These are phyloP conservation scores for Phytophthora pini DNA, from an alignment of 352 stramenopile species.

Conservation along the genomic window DNA sequence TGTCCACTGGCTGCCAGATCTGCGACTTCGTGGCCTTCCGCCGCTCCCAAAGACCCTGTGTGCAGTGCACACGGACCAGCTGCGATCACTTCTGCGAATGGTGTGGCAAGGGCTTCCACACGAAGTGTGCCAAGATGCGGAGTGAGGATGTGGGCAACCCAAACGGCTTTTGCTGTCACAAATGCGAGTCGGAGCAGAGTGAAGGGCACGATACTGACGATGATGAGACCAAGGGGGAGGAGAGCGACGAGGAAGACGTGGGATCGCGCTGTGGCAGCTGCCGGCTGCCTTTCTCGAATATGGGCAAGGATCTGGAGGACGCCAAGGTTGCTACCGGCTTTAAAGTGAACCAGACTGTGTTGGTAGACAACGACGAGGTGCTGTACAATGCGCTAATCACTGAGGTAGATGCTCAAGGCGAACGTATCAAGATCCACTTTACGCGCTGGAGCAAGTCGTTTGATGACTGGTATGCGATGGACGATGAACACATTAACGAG, in stretches of 20 bases:
- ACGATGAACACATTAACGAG: constrained; percentile 90
- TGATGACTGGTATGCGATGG: constrained; percentile 90
- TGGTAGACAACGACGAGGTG: constrained; percentile 88
- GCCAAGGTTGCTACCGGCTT: constrained; percentile 42
- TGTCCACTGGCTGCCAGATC: constrained; percentile 71
- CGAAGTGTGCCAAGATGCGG: constrained; percentile 60
- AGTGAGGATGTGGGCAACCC: constrained; percentile 59
- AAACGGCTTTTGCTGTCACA: constrained; percentile 78
- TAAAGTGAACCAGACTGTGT: constrained; percentile 83
- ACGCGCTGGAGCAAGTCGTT: constrained; percentile 89
- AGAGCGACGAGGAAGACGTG: constrained; percentile 53
- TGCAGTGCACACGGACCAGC: constrained; percentile 59
- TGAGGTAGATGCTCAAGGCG: constrained; percentile 70
- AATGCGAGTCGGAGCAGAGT: constrained; percentile 74
- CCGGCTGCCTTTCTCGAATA: constrained; percentile 57
- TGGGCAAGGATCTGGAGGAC: constrained; percentile 35
- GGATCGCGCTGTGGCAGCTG: constrained; percentile 76
- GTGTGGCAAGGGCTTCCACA: constrained; percentile 85
- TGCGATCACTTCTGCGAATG: constrained; percentile 89
- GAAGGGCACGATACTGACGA: constrained; percentile 61
- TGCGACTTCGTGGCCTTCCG: constrained; percentile 83
- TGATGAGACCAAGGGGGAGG: constrained; percentile 43
- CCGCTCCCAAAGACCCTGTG: constrained; percentile 70
- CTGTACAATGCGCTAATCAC: constrained; percentile 89
- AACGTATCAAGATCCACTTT: constrained; percentile 90